Evolutionary conservation across 164 flowering plant species (phyloP).

Genomic region (Cinnamomum micranthum): DNA sequence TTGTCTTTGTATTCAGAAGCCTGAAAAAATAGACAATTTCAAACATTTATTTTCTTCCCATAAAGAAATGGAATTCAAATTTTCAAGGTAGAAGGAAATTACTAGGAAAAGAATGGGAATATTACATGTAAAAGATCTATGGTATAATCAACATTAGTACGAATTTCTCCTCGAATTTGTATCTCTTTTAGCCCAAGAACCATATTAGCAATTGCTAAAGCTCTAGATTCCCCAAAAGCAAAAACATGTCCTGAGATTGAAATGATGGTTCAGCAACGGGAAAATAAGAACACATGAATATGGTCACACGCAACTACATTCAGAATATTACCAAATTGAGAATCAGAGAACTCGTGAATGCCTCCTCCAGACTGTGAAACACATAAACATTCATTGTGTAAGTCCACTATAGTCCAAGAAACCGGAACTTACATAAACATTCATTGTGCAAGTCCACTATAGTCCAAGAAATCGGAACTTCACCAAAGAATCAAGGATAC

Average conservation of each 20-base stretch:
- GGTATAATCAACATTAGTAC: conserved; percentile 95
- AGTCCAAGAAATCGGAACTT: neutral
- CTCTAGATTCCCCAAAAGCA: conserved; percentile 98
- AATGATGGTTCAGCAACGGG: conserved; percentile 1
- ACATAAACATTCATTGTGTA: conserved; percentile 5
- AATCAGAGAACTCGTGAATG: conserved; percentile 99
- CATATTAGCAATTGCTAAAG: conserved; percentile 96
- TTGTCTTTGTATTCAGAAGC: conserved; percentile 90
- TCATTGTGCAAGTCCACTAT: conserved; percentile 4
- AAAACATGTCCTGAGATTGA: conserved; percentile 82
- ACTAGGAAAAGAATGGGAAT: conserved; percentile 12
- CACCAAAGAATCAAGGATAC: neutral
- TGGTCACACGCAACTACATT: neutral
- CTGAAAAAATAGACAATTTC: conserved; percentile 31
- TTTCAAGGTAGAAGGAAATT: conserved; percentile 1
- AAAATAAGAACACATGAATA: neutral
- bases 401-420: conserved; percentile 4
- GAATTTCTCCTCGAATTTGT: conserved; percentile 98
- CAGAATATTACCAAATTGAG: conserved; percentile 85
- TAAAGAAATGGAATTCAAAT: neutral
- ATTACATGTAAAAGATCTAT: conserved; percentile 94
- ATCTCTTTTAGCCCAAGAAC: conserved; percentile 98
- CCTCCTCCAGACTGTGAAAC: conserved; percentile 98
- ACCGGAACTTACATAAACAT: neutral
- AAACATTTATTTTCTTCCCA: neutral